Percentiles rank a stretch among this genome's conserved stretches.
Evolutionary conservation across 768 basidiomycete species (phyloP).

Genomic region (Agaricus blazei): DNA sequence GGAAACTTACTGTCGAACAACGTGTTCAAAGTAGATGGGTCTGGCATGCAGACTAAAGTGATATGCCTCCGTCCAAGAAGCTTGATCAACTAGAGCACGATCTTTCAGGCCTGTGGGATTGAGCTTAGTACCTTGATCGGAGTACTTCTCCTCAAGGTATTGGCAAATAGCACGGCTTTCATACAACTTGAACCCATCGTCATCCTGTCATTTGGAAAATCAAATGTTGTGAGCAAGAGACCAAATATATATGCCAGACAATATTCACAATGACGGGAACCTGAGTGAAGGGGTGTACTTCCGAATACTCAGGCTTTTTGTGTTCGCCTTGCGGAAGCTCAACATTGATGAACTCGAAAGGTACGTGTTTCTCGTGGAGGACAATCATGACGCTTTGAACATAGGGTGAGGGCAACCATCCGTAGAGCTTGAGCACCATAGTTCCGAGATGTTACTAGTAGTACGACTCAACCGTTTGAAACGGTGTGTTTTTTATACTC

Average conservation of each 20-base stretch:
- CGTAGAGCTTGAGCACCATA: constrained; percentile 27
- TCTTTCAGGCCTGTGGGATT: constrained; percentile 33
- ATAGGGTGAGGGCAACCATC: constrained; percentile 31
- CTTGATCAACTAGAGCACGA: constrained; percentile 30
- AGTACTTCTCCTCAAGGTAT: constrained; percentile 47
- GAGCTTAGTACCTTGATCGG: constrained; percentile 36
- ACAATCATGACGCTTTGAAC: constrained; percentile 42
- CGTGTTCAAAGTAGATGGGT: constrained; percentile 33
- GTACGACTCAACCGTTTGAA: too few species aligned
- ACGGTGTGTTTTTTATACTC: too few species aligned
- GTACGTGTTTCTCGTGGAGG: constrained; percentile 43
- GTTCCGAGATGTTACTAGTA: background rate
- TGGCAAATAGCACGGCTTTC: constrained; percentile 50
- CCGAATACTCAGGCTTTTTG: constrained; percentile 20
- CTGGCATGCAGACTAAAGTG: constrained; percentile 36
- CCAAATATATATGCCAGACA: too few species aligned
- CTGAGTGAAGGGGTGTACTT: background rate
- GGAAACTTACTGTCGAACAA: constrained; percentile 37
- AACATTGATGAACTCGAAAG: constrained; percentile 40
- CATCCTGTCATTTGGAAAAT: constrained; percentile 25
- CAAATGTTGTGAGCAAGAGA: background rate
- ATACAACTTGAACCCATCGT: constrained; percentile 51
- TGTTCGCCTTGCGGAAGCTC: constrained; percentile 36
- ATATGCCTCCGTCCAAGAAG: constrained; percentile 37
- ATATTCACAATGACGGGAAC: background rate